Evolutionary conservation across 768 basidiomycete species (phyloP), one percentile per base, ranked within the genome.

Genomic region (Phanerochaete sordida): DNA sequence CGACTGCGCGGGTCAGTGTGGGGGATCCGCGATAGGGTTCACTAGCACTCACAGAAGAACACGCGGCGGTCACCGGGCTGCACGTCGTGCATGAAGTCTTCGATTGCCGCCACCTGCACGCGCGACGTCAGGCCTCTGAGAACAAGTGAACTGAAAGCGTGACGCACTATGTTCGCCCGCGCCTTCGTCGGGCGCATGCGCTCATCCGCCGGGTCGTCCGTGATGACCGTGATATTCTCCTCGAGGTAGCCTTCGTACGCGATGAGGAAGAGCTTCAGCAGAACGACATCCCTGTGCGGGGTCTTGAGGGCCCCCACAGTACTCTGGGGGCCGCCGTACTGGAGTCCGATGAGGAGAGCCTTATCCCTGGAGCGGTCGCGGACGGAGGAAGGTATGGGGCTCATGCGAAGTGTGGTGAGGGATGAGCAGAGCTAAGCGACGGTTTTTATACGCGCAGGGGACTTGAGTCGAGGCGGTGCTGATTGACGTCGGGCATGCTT

Each of bases 321-420:
- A 35, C 33, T 6, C 13, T 35, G 7, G 24, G 26, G 31, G 19
- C 8, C 8, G 59, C 26, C 37, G 23, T 62, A 62, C 23, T 53
- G 37, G 37, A 62, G 23, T 19, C 57, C 61, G 30, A 62, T 59
- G 57, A 62, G 61, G 11, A 62, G 52, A 0, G 61, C 61, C 45
- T 58, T 58, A 16, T 43, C 39, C 39, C 39, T 11, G 39, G 19
- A 4, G 39, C 39, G 39, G 39, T 43, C 39, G 5, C 39, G 39
- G 19, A 43, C 39, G 39, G 19, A 9, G 39, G 39, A 11, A 4
- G 39, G 33, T 7, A 35, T 35, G 33, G 33, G 33, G 13, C 7
- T 7, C 33, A 35, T 35, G 33, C 13, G 33, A 35, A 7, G 33
- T 35, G 6, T 35, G 33, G 33, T 35, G 33, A 13, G 33, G 33